Evolutionary conservation across 306 rosid genomes (phyloP).

Genomic region (Begonia loranthoides): DNA sequence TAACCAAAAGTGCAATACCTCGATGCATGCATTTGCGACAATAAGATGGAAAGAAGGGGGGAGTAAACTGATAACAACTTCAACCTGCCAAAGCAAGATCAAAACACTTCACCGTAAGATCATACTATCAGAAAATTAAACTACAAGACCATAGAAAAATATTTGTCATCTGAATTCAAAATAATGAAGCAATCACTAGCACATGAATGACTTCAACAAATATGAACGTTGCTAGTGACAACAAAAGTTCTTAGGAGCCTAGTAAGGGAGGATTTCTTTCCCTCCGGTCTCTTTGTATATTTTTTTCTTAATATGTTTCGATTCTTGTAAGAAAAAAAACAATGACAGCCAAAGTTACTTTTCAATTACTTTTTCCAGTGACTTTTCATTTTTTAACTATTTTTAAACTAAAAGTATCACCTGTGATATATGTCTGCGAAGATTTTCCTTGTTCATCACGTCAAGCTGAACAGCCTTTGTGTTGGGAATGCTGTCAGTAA

Average conservation of each 20-base stretch:
- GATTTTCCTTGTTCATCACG: constrained; percentile 42
- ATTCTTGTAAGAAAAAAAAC: too few species aligned
- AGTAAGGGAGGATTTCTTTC: too few species aligned
- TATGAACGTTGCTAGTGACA: too few species aligned
- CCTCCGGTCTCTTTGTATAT: too few species aligned
- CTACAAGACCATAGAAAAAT: constrained; percentile 1
- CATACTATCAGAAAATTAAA: not conserved
- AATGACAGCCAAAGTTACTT: too few species aligned
- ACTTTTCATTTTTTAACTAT: too few species aligned
- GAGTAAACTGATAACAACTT: constrained; percentile 74
- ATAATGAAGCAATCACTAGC: not conserved
- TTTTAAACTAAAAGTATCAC: constrained; percentile 17
- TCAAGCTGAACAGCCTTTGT: constrained; percentile 71
- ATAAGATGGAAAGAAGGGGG: constrained; percentile 62
- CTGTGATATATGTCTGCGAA: constrained; percentile 50
- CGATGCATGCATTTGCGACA: constrained; percentile 80
- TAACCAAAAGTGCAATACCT: constrained; percentile 36
- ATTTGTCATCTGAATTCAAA: not conserved
- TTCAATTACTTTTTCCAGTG: too few species aligned
- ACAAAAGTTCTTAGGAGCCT: too few species aligned
- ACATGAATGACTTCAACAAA: too few species aligned
- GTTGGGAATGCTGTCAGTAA: constrained; percentile 61
- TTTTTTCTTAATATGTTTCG: too few species aligned
- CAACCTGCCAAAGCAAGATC: constrained; percentile 40
- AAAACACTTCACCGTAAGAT: too few species aligned